Conservation (phyloP, 768 basidiomycete genomes). For the Calocybe indica region DNA sequence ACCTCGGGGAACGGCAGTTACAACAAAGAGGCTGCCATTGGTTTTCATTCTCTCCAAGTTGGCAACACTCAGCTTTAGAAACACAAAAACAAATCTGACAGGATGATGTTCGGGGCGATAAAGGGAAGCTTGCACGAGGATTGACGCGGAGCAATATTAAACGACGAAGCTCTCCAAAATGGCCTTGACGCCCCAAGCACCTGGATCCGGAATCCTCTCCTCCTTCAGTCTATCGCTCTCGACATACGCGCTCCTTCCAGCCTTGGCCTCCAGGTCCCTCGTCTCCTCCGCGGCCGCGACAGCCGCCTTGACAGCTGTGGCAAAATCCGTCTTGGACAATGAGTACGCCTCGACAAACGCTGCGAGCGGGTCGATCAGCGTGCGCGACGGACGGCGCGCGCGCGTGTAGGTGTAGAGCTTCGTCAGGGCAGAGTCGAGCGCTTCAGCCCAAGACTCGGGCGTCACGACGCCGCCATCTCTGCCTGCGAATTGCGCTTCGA, state of each 20-base stretch:
- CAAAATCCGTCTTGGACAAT: conserved; percentile 26
- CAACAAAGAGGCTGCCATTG: too few relatives aligned
- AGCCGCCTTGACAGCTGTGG: conserved; percentile 53
- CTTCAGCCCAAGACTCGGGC: conserved; percentile 50
- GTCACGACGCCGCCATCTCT: conserved; percentile 30
- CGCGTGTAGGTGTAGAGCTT: conserved; percentile 80
- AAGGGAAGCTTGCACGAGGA: not conserved
- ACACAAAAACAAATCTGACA: too few relatives aligned
- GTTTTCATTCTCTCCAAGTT: too few relatives aligned
- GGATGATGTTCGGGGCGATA: too few relatives aligned
- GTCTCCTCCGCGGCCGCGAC: conserved; percentile 68
- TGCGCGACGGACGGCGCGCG: conserved; percentile 85
- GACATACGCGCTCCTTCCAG: conserved; percentile 86
- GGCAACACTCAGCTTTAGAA: too few relatives aligned
- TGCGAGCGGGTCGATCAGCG: conserved; percentile 86
- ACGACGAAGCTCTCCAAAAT: conserved; percentile 52
- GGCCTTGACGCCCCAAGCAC: conserved; percentile 85
- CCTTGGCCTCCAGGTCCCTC: conserved; percentile 72
- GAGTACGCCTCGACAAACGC: conserved; percentile 59
- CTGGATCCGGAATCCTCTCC: conserved; percentile 74
- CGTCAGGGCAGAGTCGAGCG: conserved; percentile 50
- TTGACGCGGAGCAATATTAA: not conserved
- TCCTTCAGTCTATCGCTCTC: conserved; percentile 58
- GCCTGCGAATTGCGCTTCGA: conserved; percentile 34
- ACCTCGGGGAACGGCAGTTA: too few relatives aligned